Base-by-base conservation (phyloP, 495 filamentous ascomycete species). In the Aspergillus cristatus region DNA sequence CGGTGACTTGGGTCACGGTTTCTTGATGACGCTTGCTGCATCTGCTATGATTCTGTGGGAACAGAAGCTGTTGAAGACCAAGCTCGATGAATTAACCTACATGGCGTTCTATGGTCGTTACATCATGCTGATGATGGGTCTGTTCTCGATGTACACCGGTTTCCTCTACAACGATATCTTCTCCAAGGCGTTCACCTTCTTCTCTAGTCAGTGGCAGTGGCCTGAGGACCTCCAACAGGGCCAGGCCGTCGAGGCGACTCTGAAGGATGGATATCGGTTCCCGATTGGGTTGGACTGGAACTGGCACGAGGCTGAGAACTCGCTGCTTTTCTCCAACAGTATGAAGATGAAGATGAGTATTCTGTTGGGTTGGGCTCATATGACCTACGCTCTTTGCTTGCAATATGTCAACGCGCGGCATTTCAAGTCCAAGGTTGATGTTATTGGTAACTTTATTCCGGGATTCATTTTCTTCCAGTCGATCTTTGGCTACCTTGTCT, bases 291-390 rank as follows among this genome's bases (percentile, higher is more conserved):
- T 98, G 42, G 91, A 99, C 55, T 97, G 87, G 89, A 78, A 77
- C 43, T 99, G 91, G 91, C 91, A 97, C 54, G 86, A 81, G 42
- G 79, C 88, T 6, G 89, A 94, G 38, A 99, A 99, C 56, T 80
- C 88, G 37, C 66, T 99, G 18, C 71, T 97, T 15, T 99, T 97
- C 67, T 77, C 75, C 46, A 97, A 99, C 80, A 90, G 83, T 62
- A 87, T 90, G 76, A 99, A 99, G 78, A 97, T 99, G 91, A 99
- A 99, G 72, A 82, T 98, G 58, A 88, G 83, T 70, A 93, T 99
- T 53, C 68, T 96, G 41, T 68, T 99, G 48, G 91, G 91, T 35
- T 99, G 91, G 91, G 73, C 74, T 43, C 90, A 97, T 63, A 98
- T 98, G 91, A 97, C 91, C 10, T 98, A 91, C 58, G 95, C 93